These are phyloP conservation scores for Psophocarpus tetragonolobus DNA, from an alignment of 306 rosid genomes.

Conservation along the genomic window DNA sequence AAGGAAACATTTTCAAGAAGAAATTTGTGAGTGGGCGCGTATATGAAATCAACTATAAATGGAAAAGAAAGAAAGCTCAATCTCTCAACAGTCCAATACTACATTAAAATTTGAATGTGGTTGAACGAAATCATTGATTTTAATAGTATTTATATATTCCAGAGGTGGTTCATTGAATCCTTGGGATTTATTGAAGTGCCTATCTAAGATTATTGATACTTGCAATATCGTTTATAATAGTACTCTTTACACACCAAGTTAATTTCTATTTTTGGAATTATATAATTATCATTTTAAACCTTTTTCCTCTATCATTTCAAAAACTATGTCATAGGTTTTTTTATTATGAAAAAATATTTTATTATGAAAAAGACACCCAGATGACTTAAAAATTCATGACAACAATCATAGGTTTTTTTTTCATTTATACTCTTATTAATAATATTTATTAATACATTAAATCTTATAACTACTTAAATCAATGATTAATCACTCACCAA, in stretches of 20 bases:
- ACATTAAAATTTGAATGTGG: constrained; percentile 6
- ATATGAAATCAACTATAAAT: constrained; percentile 37
- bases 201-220: constrained; percentile 7
- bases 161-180: constrained; percentile 31
- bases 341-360: too few relatives aligned
- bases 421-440: too few relatives aligned
- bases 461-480: too few relatives aligned
- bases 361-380: too few relatives aligned
- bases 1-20: constrained; percentile 26
- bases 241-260: not conserved
- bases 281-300: not conserved
- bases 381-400: too few relatives aligned
- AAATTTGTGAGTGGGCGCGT: constrained; percentile 17
- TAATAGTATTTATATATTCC: constrained; percentile 1
- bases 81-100: constrained; percentile 22
- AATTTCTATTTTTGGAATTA: not conserved
- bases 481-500: too few relatives aligned
- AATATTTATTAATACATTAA: too few relatives aligned
- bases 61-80: not conserved
- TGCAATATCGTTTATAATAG: not conserved
- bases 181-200: constrained; percentile 29
- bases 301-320: too few relatives aligned
- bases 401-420: too few relatives aligned
- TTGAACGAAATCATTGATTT: constrained; percentile 19
- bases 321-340: too few relatives aligned